Conservation (phyloP, 768 basidiomycete genomes). For the Rubroboletus pulcherrimus region DNA sequence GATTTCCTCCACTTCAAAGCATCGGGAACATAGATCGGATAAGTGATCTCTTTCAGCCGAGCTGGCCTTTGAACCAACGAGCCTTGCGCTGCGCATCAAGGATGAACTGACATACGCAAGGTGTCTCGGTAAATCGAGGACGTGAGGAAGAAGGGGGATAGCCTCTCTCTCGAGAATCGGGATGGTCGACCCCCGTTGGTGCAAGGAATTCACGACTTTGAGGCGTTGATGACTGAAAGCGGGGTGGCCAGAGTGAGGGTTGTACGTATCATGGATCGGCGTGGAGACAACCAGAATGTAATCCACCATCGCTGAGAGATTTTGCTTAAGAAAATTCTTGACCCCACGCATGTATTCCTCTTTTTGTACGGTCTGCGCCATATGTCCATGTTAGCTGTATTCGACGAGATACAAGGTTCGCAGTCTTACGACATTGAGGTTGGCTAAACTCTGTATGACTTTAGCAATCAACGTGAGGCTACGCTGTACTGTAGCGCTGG, state of each 20-base stretch:
- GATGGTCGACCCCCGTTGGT: conserved; percentile 54
- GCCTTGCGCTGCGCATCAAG: conserved; percentile 60
- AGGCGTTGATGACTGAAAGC: conserved; percentile 48
- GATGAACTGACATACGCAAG: conserved; percentile 73
- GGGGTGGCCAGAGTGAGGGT: conserved; percentile 24
- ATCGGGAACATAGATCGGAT: conserved; percentile 54
- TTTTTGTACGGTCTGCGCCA: conserved; percentile 55
- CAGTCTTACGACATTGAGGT: conserved; percentile 64
- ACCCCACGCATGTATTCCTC: conserved; percentile 82
- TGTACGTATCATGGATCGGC: conserved; percentile 32
- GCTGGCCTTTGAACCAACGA: conserved; percentile 37
- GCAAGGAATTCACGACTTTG: conserved; percentile 51
- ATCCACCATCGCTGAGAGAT: conserved; percentile 68
- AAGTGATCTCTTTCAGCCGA: conserved; percentile 36
- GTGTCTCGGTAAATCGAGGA: conserved; percentile 75
- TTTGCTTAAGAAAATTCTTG: conserved; percentile 66
- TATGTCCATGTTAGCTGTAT: conserved; percentile 1
- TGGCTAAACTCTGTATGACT: conserved; percentile 86
- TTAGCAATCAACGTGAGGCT: conserved; percentile 84
- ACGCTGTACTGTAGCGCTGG: conserved; percentile 63
- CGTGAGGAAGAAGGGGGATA: conserved; percentile 66
- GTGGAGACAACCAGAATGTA: conserved; percentile 75
- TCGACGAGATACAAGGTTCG: background rate
- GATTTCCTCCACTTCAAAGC: conserved; percentile 68
- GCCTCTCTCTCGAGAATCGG: conserved; percentile 62